These are phyloP conservation scores for Colletotrichum lini DNA, from an alignment of 2,329 filamentous ascomycete species.

Conservation along the genomic window DNA sequence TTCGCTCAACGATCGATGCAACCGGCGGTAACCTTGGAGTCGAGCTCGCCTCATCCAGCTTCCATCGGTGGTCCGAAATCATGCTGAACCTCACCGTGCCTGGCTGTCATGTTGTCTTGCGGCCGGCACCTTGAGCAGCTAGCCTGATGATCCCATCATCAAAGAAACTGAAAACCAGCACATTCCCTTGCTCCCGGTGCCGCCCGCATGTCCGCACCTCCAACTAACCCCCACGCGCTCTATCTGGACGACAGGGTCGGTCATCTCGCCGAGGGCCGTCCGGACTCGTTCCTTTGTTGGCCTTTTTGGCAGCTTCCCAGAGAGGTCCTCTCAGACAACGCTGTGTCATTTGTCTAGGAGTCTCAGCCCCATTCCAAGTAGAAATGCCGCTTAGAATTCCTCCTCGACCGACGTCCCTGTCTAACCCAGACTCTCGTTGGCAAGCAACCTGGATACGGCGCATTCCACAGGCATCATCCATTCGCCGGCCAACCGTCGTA, in stretches of 20 bases:
- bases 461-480: neutral
- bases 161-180: slow-evolving; percentile 10
- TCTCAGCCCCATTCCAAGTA: neutral
- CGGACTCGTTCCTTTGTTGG: neutral
- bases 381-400: neutral
- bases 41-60: neutral
- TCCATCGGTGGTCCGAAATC: neutral
- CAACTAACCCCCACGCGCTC: neutral
- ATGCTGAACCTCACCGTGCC: neutral
- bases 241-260: neutral
- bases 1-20: neutral
- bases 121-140: neutral
- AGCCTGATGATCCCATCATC: neutral
- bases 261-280: neutral
- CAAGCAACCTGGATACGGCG: no score
- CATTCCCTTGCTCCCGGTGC: neutral
- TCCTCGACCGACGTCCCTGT: neutral
- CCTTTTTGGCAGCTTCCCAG: neutral
- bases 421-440: neutral
- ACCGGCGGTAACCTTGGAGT: neutral
- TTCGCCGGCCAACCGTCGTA: slow-evolving; percentile 26
- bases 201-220: neutral
- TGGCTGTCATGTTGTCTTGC: neutral
- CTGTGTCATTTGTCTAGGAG: neutral
- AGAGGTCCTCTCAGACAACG: neutral